phyloP scores from a whole-genome alignment of 2,329 filamentous ascomycete genomes.

The Sclerotinia trifoliorum region DNA sequence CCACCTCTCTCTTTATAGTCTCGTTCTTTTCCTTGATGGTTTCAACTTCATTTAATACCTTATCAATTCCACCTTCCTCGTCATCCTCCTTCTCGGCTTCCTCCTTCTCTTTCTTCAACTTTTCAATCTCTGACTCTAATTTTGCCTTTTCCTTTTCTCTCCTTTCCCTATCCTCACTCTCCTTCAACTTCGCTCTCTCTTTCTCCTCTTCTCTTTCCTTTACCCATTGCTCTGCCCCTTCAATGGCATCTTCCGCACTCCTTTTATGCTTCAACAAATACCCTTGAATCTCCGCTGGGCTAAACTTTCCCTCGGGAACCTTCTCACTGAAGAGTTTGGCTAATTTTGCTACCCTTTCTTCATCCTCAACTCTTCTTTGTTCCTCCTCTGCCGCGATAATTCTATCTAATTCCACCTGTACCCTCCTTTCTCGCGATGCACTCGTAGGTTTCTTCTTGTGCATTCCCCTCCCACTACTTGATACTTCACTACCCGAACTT shows the following conservation, averaged over 20 bases:
- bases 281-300: conserved; percentile 63
- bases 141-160: conserved; percentile 29
- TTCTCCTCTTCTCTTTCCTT: conserved; percentile 52
- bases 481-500: conserved; percentile 36
- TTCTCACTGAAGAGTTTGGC: conserved; percentile 51
- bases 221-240: conserved; percentile 55
- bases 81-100: conserved; percentile 11
- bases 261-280: conserved; percentile 64
- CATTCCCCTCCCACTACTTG: background rate
- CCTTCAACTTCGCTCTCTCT: conserved; percentile 35
- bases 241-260: conserved; percentile 53
- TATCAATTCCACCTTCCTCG: background rate
- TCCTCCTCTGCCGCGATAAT: conserved; percentile 23
- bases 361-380: conserved; percentile 26
- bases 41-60: background rate
- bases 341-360: conserved; percentile 41
- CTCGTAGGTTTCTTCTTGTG: conserved; percentile 33
- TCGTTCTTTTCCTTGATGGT: background rate
- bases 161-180: conserved; percentile 34
- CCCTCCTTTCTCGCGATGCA: conserved; percentile 26
- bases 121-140: conserved; percentile 26
- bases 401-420: background rate
- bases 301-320: conserved; percentile 53
- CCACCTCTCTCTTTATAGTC: background rate
- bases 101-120: conserved; percentile 24